Percentiles rank a stretch among this genome's conserved stretches.
phyloP scores from a whole-genome alignment of 441 rosid genomes.

The Adansonia gregorii region DNA sequence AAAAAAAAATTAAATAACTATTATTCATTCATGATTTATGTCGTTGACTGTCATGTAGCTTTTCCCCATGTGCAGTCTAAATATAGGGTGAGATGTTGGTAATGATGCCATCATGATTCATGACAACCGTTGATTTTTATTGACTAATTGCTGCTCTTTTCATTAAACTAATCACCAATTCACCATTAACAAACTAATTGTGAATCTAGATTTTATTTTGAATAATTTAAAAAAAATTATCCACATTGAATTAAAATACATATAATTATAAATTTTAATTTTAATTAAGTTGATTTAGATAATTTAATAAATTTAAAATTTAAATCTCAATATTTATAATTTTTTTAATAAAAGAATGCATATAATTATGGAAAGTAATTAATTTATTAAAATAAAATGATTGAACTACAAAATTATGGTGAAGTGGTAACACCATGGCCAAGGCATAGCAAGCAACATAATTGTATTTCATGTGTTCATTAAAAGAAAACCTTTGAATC shows the following conservation, averaged over 20 bases:
- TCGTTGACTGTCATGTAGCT: too few relatives aligned
- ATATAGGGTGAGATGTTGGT: slow-evolving; percentile 23
- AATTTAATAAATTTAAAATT: too few relatives aligned
- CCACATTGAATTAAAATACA: not conserved
- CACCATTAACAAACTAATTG: not conserved
- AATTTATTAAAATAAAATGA: not conserved
- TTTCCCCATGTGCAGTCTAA: slow-evolving; percentile 23
- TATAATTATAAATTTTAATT: not conserved
- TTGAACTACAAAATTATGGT: slow-evolving; percentile 2
- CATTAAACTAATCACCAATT: not conserved
- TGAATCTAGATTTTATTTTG: too few relatives aligned
- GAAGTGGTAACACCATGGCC: slow-evolving; percentile 16
- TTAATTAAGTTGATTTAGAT: too few relatives aligned
- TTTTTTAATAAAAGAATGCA: not conserved
- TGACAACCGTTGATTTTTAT: not conserved
- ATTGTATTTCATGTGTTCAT: slow-evolving; percentile 15
- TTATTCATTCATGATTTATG: too few relatives aligned
- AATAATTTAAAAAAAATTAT: too few relatives aligned
- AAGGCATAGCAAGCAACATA: slow-evolving; percentile 1
- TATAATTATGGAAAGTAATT: not conserved
- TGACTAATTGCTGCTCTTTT: not conserved
- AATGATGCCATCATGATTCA: slow-evolving; percentile 32
- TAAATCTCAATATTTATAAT: too few relatives aligned
- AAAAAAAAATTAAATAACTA: too few relatives aligned
- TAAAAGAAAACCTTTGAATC: not conserved